Evolutionary conservation across 1,284 basidiomycete genomes (phyloP).

Genomic region (Spongispora temasekensis): DNA sequence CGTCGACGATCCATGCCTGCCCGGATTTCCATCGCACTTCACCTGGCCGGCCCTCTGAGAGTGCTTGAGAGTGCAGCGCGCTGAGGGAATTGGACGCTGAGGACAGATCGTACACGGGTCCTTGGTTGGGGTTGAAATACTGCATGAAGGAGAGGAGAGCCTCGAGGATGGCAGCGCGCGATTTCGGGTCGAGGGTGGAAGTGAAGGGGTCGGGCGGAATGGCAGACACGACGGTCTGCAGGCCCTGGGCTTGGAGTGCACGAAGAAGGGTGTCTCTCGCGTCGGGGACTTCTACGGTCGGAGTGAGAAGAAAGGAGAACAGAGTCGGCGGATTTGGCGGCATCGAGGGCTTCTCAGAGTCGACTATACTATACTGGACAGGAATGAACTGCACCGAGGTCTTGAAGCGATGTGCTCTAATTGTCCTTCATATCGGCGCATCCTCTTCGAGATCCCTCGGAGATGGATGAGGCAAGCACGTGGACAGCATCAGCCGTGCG

Average conservation of each 20-base stretch:
- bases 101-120: conserved; percentile 64
- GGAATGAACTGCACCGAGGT: conserved; percentile 87
- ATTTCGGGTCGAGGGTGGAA: conserved; percentile 65
- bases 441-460: conserved; percentile 39
- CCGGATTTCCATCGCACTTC: conserved; percentile 85
- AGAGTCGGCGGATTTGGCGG: conserved; percentile 89
- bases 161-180: conserved; percentile 66
- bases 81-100: conserved; percentile 67
- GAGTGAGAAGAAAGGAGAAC: conserved; percentile 84
- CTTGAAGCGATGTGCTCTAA: conserved; percentile 83
- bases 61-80: conserved; percentile 59
- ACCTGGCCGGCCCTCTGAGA: conserved; percentile 80
- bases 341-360: conserved; percentile 83
- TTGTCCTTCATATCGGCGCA: conserved; percentile 59
- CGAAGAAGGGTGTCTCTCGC: conserved; percentile 94
- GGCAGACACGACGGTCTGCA: conserved; percentile 72
- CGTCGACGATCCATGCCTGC: conserved; percentile 78
- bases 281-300: conserved; percentile 77
- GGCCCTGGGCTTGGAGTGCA: conserved; percentile 79
- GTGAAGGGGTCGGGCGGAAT: conserved; percentile 50
- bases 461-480: conserved; percentile 67
- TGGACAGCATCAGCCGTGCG: conserved; percentile 51
- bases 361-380: conserved; percentile 66
- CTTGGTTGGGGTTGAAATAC: conserved; percentile 92
- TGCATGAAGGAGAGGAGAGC: conserved; percentile 86